phyloP scores from a whole-genome alignment of 805 yeast genomes.

The Zygosaccharomyces siamensis region DNA sequence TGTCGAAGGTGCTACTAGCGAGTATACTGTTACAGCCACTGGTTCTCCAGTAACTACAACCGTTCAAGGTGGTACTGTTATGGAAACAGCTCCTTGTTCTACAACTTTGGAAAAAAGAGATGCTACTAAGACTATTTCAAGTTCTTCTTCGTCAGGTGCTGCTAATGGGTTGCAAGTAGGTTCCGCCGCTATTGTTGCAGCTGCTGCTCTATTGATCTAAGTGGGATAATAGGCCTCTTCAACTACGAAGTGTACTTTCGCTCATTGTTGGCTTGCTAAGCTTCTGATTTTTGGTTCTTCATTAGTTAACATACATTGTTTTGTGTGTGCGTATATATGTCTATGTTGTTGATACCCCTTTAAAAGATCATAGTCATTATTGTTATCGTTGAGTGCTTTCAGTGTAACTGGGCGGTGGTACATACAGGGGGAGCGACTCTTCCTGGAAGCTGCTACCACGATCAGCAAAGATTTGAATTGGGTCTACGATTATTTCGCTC shows the following conservation, averaged over 20 bases:
- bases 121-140: constrained; percentile 49
- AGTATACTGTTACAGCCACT: constrained; percentile 7
- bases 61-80: constrained; percentile 50
- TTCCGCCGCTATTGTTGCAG: constrained; percentile 23
- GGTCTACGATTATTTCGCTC: constrained; percentile 24
- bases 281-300: neutral
- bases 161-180: constrained; percentile 27
- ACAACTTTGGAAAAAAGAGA: constrained; percentile 2
- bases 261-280: neutral
- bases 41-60: constrained; percentile 12
- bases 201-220: constrained; percentile 29
- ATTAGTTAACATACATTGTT: neutral
- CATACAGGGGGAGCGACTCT: constrained; percentile 26
- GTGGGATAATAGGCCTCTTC: neutral
- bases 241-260: neutral
- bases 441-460: constrained; percentile 4
- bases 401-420: constrained; percentile 27
- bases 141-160: constrained; percentile 44
- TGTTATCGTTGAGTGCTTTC: constrained; percentile 9
- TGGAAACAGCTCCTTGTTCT: constrained; percentile 39
- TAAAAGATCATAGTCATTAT: neutral
- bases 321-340: neutral
- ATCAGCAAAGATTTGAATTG: constrained; percentile 25
- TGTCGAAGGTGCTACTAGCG: neutral
- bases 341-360: neutral